phyloP scores from a whole-genome alignment of 768 basidiomycete genomes.

The Tulasnella calospora region DNA sequence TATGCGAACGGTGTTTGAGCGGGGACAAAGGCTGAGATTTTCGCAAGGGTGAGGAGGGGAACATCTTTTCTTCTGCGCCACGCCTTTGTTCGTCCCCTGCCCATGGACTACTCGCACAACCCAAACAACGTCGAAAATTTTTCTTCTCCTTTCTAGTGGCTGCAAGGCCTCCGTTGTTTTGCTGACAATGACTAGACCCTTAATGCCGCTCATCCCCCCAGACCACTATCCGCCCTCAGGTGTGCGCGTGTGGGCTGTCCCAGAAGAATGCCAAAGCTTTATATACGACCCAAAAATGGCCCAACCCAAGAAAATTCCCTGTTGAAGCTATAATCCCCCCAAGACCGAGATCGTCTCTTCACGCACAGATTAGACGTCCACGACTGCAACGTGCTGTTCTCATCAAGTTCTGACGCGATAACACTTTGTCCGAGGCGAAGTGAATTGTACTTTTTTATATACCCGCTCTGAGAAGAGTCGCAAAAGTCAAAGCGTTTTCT shows the following conservation, averaged over 20 bases:
- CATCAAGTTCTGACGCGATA: not conserved
- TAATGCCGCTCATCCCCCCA: not conserved
- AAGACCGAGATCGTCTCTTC: not conserved
- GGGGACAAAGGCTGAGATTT: constrained; percentile 1
- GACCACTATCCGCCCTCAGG: not conserved
- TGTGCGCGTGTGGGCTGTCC: not conserved
- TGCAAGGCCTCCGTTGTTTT: not conserved
- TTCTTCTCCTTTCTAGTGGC: not conserved
- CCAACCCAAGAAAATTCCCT: not conserved
- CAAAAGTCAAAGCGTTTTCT: not conserved
- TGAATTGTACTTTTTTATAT: not conserved
- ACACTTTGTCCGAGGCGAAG: not conserved
- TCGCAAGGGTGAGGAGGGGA: not conserved
- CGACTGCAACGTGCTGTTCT: not conserved
- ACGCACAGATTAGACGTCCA: not conserved
- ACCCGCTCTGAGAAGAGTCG: constrained; percentile 5
- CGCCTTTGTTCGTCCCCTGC: not conserved
- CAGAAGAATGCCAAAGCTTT: not conserved
- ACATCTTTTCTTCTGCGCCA: not conserved
- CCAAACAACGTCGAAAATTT: not conserved
- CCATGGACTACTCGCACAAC: not conserved
- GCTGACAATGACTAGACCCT: not conserved
- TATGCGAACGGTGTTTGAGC: not conserved
- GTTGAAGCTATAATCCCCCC: not conserved
- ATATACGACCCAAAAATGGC: not conserved